Evolutionary conservation across 2,329 filamentous ascomycete species (phyloP).

Genomic region (Xylariales sp.): DNA sequence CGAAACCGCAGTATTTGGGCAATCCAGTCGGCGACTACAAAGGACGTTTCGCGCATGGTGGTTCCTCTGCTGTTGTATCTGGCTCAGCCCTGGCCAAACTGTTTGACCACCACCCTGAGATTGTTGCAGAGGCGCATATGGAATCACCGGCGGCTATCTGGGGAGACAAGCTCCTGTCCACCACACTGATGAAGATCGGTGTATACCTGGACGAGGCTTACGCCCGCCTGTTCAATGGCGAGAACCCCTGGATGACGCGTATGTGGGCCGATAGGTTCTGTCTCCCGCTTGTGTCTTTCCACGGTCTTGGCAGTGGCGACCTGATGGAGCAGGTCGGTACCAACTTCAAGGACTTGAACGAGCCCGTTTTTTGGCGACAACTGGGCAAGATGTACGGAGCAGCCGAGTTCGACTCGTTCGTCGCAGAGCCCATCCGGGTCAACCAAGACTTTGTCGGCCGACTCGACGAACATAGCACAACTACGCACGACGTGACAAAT

Average conservation of each 20-base stretch:
- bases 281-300: conserved; percentile 50
- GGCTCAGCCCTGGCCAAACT: conserved; percentile 43
- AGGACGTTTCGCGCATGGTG: conserved; percentile 52
- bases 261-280: conserved; percentile 48
- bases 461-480: conserved; percentile 37
- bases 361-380: conserved; percentile 45
- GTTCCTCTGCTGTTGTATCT: conserved; percentile 50
- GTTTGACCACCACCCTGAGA: conserved; percentile 34
- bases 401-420: conserved; percentile 33
- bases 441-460: conserved; percentile 48
- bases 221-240: conserved; percentile 52
- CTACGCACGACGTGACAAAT: conserved; percentile 30
- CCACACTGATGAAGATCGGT: conserved; percentile 47
- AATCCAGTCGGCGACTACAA: conserved; percentile 54
- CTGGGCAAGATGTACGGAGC: conserved; percentile 45
- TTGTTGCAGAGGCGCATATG: conserved; percentile 39
- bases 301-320: conserved; percentile 39
- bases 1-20: conserved; percentile 45
- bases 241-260: conserved; percentile 43
- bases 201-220: conserved; percentile 53
- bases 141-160: conserved; percentile 47
- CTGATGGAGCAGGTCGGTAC: conserved; percentile 42
- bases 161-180: conserved; percentile 51
- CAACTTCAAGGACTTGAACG: conserved; percentile 31
- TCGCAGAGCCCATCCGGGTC: conserved; percentile 29